Base-by-base conservation (phyloP, 225 moss, liverwort and hornwort genomes). In the Pseudoscleropodium purum region DNA sequence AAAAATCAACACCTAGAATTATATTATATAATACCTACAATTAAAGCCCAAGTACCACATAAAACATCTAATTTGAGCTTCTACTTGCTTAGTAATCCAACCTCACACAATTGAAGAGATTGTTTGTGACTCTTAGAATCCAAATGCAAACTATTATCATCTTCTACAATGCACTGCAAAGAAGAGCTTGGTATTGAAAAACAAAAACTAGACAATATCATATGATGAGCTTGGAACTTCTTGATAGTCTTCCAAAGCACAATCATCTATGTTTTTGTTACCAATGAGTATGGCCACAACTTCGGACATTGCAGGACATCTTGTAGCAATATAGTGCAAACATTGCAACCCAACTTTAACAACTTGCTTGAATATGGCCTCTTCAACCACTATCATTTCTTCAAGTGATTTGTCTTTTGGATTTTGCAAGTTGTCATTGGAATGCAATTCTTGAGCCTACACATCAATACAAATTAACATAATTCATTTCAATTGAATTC, bases 401-500 rank as follows among this genome's bases (percentile, higher is more conserved):
- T n/a, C 23, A 69, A 69, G n/a, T 2, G n/a, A n/a, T 69, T 69
- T 69, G 24, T 69, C n/a, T 24, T n/a, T n/a, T 7, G 39, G 24
- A n/a, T 24, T n/a, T 37, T 0, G 13, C n/a, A 69, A 72, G 24
- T 25, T 25, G 25, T 70, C 70, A 70, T 41, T 72, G 39, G 8
- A 25, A 41, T 41, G 15, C 26, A 41, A 41, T 41, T 72, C 41
- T 72, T 41, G 72, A 41, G 5, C 72, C 72, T 72, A 15, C 0
- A 41, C 15, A 72, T 14, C 26, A 72, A 25, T 0, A 72, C 4
- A 72, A 72, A 15, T 41, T 26, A 41, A 39, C 4, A 2, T 1
- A 25, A 13, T 4, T 39, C 7, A n/a, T n/a, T n/a, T n/a, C n/a
- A n/a, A n/a, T 4, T 23, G 47, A 39, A 15, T 0, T 14, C 0